A percentile compares a stretch with the other conserved stretches of the same genome.
Evolutionary conservation across 805 yeast genomes (phyloP).

Genomic region (Kluyveromyces dobzhanskii): DNA sequence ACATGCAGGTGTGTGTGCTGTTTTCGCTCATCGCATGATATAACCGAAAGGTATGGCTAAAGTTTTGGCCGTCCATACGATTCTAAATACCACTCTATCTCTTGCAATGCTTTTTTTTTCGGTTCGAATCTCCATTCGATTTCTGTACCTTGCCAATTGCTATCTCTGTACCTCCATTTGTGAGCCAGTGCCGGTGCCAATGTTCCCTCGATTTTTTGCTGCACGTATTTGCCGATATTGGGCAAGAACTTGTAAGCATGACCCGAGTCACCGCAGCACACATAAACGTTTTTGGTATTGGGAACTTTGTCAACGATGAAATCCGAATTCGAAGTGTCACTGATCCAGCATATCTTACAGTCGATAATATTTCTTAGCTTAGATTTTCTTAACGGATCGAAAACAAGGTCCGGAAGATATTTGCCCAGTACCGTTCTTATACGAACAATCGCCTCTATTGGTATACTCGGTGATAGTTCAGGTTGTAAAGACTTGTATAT

Average conservation of each 20-base stretch:
- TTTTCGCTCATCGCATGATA: too few species aligned
- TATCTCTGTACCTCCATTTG: slow-evolving; percentile 30
- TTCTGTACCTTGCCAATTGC: slow-evolving; percentile 2
- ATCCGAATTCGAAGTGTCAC: slow-evolving; percentile 35
- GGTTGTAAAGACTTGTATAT: slow-evolving; percentile 6
- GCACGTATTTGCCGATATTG: slow-evolving; percentile 37
- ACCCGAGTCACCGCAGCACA: slow-evolving; percentile 44
- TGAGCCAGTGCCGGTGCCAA: slow-evolving; percentile 16
- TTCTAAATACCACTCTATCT: slow-evolving; percentile 2
- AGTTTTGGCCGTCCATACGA: not conserved
- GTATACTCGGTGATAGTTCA: slow-evolving; percentile 20
- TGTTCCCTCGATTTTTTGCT: slow-evolving; percentile 25
- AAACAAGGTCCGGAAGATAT: slow-evolving; percentile 34
- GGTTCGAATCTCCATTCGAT: slow-evolving; percentile 10
- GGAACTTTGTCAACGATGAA: slow-evolving; percentile 36
- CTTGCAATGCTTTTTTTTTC: slow-evolving; percentile 1
- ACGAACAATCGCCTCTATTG: slow-evolving; percentile 15
- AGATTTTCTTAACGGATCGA: slow-evolving; percentile 9
- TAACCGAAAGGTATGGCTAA: not conserved
- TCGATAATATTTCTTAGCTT: slow-evolving; percentile 25
- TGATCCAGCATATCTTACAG: slow-evolving; percentile 35
- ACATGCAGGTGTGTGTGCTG: too few species aligned
- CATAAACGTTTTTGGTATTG: slow-evolving; percentile 22
- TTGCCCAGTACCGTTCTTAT: slow-evolving; percentile 21
- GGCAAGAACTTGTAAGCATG: slow-evolving; percentile 42